A percentile compares a stretch with the other conserved stretches of the same genome.
Conservation (phyloP, 106 monocot species). For the Dendrobium nobile region DNA sequence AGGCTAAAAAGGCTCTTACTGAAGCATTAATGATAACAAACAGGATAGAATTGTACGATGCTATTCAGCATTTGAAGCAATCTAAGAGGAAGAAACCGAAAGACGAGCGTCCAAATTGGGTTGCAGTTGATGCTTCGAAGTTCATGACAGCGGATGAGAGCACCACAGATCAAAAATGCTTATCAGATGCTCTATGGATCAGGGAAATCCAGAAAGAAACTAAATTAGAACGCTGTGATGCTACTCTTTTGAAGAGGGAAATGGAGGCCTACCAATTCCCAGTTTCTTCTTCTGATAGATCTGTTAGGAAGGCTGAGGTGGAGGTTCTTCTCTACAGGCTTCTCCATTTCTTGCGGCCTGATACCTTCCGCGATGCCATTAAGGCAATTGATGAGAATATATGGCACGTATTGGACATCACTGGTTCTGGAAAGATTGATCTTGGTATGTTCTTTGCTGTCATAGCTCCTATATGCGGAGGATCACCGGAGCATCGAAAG, state of each 20-base stretch:
- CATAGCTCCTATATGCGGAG: slow-evolving; percentile 28
- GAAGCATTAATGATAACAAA: slow-evolving; percentile 24
- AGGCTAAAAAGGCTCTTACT: slow-evolving; percentile 14
- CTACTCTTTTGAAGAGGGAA: slow-evolving; percentile 14
- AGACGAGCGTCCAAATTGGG: not conserved
- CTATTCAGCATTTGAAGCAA: slow-evolving; percentile 17
- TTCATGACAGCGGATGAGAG: slow-evolving; percentile 10
- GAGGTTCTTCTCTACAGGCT: slow-evolving; percentile 28
- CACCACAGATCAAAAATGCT: slow-evolving; percentile 6
- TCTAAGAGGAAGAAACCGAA: slow-evolving; percentile 1
- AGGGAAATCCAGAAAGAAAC: slow-evolving; percentile 26
- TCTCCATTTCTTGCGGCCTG: slow-evolving; percentile 16
- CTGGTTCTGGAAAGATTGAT: slow-evolving; percentile 21
- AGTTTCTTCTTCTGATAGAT: not conserved
- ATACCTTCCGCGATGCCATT: slow-evolving; percentile 20
- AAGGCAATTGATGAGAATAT: slow-evolving; percentile 26
- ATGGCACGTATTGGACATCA: slow-evolving; percentile 20
- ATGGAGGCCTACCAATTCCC: slow-evolving; percentile 1
- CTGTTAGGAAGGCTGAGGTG: slow-evolving; percentile 20
- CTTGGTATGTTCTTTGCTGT: slow-evolving; percentile 35
- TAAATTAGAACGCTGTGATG: slow-evolving; percentile 19
- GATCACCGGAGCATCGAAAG: slow-evolving; percentile 25
- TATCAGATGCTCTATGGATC: slow-evolving; percentile 22
- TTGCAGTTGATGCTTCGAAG: slow-evolving; percentile 14
- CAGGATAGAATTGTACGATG: slow-evolving; percentile 27